Base-by-base conservation (phyloP, 2,329 filamentous ascomycete genomes). In the Xylaria arbuscula region DNA sequence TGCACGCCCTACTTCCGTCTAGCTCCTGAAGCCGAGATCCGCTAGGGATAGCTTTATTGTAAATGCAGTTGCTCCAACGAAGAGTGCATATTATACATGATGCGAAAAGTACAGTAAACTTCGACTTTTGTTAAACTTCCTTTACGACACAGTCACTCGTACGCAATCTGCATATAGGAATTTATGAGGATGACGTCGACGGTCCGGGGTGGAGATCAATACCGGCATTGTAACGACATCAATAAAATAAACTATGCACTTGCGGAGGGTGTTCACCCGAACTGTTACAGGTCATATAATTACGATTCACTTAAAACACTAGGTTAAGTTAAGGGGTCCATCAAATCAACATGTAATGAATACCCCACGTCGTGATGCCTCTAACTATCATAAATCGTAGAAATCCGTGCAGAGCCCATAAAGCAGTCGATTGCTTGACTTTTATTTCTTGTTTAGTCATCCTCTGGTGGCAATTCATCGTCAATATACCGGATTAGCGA, bases 391-490 rank as follows among this genome's bases (percentile, higher is more conserved):
- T 42, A 10, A 48, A 11, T 32, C 7, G 36, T 58, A 6, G 32
- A 19, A 19, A 11, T 50, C 24, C 36, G 34, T 50, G 28, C 28
- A 13, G 34, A 17, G 28, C 17, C 38, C 24, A 34, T 45, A 9
- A 40, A 60, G 17, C 4, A 50, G 54, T 58, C 34, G 15, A 32
- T 78, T 54, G 17, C 40, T n/a, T 7, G 40, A 2, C n/a, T n/a
- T 45, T 17, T 45, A 17, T 45, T 45, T 45, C 15, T 17, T 45
- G 17, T 59, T 67, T 87, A 98, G 78, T 99, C 96, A 78, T 99
- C 96, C 79, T 98, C 96, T 9, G 93, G 94, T 24, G 96, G 96
- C 83, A 99, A 89, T 82, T 99, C 96, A 78, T 99, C 96, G 78
- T 99, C 96, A 74, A 99, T 97, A 79, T 97, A 98, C 75, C 95